These are phyloP conservation scores for Trichoderma aggressivum DNA, from an alignment of 2,329 filamentous ascomycete species.

Conservation along the genomic window DNA sequence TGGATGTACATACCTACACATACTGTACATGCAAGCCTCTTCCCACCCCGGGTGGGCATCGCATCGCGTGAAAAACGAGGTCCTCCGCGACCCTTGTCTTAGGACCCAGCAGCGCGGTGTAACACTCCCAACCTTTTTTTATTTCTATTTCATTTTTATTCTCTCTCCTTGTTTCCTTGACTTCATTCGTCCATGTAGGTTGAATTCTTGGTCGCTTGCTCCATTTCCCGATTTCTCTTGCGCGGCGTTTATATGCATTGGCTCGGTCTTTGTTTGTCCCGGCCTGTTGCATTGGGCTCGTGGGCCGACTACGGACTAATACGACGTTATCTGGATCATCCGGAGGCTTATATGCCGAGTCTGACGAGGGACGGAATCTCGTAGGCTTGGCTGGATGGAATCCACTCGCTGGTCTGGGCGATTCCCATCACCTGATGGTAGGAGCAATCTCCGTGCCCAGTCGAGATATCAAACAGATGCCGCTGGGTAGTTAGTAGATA, in stretches of 20 bases:
- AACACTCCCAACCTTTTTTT: background rate
- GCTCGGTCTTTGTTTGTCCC: background rate
- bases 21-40: background rate
- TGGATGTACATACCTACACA: background rate
- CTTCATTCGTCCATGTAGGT: background rate
- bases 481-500: background rate
- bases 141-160: background rate
- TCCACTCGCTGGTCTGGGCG: background rate
- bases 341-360: background rate
- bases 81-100: background rate
- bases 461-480: background rate
- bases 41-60: background rate
- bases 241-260: background rate
- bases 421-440: background rate
- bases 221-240: background rate
- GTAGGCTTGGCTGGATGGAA: background rate
- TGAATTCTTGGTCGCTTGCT: background rate
- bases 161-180: background rate
- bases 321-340: background rate
- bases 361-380: background rate
- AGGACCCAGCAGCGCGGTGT: background rate
- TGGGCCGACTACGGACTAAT: background rate
- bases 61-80: background rate
- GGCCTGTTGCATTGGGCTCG: background rate
- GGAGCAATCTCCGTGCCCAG: background rate